A percentile compares a stretch with the other conserved stretches of the same genome.
These are phyloP conservation scores for Vigna reflexopilosa DNA, from an alignment of 306 rosid genomes.

Conservation along the genomic window DNA sequence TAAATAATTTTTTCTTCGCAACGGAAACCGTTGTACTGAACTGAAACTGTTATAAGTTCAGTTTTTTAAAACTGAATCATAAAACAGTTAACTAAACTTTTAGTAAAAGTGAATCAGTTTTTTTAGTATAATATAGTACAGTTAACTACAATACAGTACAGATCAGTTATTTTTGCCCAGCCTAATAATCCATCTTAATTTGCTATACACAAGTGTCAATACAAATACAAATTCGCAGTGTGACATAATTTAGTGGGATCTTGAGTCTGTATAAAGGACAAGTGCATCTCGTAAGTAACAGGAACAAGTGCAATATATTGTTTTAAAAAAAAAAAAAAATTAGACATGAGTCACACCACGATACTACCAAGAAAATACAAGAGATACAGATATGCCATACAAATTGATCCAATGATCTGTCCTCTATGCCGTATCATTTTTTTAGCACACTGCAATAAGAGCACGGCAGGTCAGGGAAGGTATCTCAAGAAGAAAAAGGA, in stretches of 20 bases:
- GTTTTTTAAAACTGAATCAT: too few relatives aligned
- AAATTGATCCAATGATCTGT: slow-evolving; percentile 5
- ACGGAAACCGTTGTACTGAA: too few relatives aligned
- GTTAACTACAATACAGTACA: too few relatives aligned
- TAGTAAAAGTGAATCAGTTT: too few relatives aligned
- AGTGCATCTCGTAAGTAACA: slow-evolving; percentile 28
- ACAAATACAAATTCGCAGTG: slow-evolving; percentile 4
- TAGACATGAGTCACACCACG: neutral
- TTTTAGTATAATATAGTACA: too few relatives aligned
- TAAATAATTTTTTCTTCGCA: too few relatives aligned
- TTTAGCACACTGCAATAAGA: slow-evolving; percentile 78
- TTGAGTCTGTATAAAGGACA: slow-evolving; percentile 27
- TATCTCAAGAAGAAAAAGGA: slow-evolving; percentile 23
- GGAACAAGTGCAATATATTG: slow-evolving; percentile 27
- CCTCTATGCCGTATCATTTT: slow-evolving; percentile 62
- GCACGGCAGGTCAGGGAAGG: slow-evolving; percentile 33
- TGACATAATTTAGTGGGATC: slow-evolving; percentile 30
- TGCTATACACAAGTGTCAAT: neutral
- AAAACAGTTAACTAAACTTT: too few relatives aligned
- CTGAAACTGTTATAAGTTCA: too few relatives aligned
- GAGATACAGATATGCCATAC: slow-evolving; percentile 42
- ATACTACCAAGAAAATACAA: slow-evolving; percentile 43
- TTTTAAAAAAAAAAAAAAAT: neutral
- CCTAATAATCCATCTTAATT: too few relatives aligned
- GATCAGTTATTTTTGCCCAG: too few relatives aligned